Percentiles rank a stretch among this genome's conserved stretches.
Evolutionary conservation across 2,329 filamentous ascomycete genomes (phyloP).

Genomic region (Diaporthe sp.): DNA sequence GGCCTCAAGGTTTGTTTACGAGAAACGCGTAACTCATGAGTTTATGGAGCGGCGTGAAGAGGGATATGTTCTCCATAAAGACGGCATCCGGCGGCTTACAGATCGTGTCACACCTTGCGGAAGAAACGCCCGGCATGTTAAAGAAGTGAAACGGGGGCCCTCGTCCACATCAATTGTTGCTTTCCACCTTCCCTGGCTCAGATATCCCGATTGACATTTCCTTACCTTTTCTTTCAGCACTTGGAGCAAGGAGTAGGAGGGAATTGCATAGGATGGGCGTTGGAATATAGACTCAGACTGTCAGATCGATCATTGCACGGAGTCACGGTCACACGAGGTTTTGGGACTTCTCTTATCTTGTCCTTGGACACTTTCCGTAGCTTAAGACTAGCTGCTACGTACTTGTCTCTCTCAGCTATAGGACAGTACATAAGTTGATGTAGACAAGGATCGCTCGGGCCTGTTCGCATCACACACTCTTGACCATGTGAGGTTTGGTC

Average conservation of each 20-base stretch:
- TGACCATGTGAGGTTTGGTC: too few relatives aligned
- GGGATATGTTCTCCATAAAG: neutral
- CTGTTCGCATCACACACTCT: neutral
- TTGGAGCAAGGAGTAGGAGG: constrained; percentile 19
- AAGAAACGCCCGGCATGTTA: neutral
- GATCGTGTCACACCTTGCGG: neutral
- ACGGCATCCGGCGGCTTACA: neutral
- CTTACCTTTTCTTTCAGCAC: neutral
- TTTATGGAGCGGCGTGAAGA: neutral
- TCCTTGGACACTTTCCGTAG: constrained; percentile 1
- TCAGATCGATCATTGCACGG: constrained; percentile 33
- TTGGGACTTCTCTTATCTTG: neutral
- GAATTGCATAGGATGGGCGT: constrained; percentile 31
- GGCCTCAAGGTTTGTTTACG: neutral
- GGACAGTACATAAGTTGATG: neutral
- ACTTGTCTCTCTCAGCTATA: neutral
- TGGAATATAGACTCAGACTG: constrained; percentile 31
- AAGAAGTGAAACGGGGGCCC: neutral
- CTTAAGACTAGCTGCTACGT: neutral
- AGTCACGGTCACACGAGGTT: constrained; percentile 32
- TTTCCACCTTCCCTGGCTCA: neutral
- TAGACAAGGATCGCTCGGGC: neutral
- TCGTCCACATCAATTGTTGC: neutral
- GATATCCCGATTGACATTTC: neutral
- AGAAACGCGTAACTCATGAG: neutral